phyloP scores from a whole-genome alignment of 352 stramenopile species.

The Phytophthora pseudosyringae region DNA sequence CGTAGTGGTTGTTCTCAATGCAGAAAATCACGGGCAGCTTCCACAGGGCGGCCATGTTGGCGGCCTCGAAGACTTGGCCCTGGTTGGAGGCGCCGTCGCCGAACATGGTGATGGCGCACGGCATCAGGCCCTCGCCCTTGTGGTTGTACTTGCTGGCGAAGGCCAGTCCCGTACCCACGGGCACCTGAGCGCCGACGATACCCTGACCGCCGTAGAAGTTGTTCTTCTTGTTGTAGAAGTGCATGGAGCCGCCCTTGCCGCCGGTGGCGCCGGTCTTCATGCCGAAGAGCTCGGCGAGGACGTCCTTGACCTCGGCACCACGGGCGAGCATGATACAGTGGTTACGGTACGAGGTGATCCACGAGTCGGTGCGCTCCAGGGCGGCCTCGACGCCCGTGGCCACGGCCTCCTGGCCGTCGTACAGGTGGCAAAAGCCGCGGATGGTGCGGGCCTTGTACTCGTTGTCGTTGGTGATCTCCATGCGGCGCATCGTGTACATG shows the following conservation, averaged over 20 bases:
- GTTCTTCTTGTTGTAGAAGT: slow-evolving; percentile 99
- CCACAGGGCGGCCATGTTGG: slow-evolving; percentile 99
- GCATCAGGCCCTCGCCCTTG: slow-evolving; percentile 90
- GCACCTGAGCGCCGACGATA: slow-evolving; percentile 99
- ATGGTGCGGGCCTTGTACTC: slow-evolving; percentile 99
- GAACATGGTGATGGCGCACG: slow-evolving; percentile 97
- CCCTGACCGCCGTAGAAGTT: slow-evolving; percentile 99
- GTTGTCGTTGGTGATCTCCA: slow-evolving; percentile 99
- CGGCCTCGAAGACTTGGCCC: slow-evolving; percentile 97
- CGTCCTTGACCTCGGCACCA: slow-evolving; percentile 92
- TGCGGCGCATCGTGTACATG: slow-evolving; percentile 99
- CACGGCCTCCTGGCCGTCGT: slow-evolving; percentile 99
- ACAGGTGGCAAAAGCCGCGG: slow-evolving; percentile 99
- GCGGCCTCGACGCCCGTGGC: slow-evolving; percentile 97
- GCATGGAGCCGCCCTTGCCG: slow-evolving; percentile 99
- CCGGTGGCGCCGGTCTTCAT: slow-evolving; percentile 88
- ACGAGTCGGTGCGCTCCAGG: slow-evolving; percentile 95
- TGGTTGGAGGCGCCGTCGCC: slow-evolving; percentile 99
- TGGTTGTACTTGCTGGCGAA: slow-evolving; percentile 99
- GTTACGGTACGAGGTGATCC: slow-evolving; percentile 99
- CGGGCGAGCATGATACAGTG: slow-evolving; percentile 97
- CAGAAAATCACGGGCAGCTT: slow-evolving; percentile 99
- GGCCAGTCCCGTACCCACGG: slow-evolving; percentile 96
- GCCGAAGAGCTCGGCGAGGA: slow-evolving; percentile 98
- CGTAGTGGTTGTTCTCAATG: slow-evolving; percentile 99